Percentiles rank a stretch among this genome's conserved stretches.
Evolutionary conservation across 345 rosid species (phyloP).

Genomic region (Hevea brasiliensis): DNA sequence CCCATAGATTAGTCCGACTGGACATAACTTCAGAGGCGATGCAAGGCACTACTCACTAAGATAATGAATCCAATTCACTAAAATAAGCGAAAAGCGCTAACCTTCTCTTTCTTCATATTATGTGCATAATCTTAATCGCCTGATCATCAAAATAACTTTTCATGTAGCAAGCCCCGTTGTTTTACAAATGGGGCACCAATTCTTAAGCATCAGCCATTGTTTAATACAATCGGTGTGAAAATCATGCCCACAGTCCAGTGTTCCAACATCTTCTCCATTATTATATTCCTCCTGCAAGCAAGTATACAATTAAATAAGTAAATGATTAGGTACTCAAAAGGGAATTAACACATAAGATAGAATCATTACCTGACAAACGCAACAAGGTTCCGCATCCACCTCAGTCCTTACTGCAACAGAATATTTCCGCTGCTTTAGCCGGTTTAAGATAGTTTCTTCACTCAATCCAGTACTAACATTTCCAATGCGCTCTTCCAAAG

Average conservation of each 20-base stretch:
- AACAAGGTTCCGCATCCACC: slow-evolving; percentile 23
- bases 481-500: slow-evolving; percentile 33
- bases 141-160: slow-evolving; percentile 4
- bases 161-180: slow-evolving; percentile 40
- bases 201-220: slow-evolving; percentile 27
- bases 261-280: slow-evolving; percentile 24
- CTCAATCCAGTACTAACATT: slow-evolving; percentile 30
- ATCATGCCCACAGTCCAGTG: slow-evolving; percentile 27
- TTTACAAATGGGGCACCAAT: slow-evolving; percentile 32
- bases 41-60: too few relatives aligned
- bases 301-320: background rate
- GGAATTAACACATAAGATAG: background rate
- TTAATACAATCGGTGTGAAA: slow-evolving; percentile 29
- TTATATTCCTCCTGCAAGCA: slow-evolving; percentile 24
- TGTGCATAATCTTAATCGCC: too few relatives aligned
- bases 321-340: background rate
- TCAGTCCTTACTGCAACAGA: slow-evolving; percentile 4
- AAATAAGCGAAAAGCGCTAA: too few relatives aligned
- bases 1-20: too few relatives aligned
- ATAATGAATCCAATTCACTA: too few relatives aligned
- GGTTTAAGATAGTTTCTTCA: slow-evolving; percentile 19
- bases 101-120: too few relatives aligned
- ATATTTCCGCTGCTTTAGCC: slow-evolving; percentile 21
- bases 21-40: too few relatives aligned
- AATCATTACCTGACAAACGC: slow-evolving; percentile 24